phyloP scores from a whole-genome alignment of 495 filamentous ascomycete genomes.

The Penicillium lagena region DNA sequence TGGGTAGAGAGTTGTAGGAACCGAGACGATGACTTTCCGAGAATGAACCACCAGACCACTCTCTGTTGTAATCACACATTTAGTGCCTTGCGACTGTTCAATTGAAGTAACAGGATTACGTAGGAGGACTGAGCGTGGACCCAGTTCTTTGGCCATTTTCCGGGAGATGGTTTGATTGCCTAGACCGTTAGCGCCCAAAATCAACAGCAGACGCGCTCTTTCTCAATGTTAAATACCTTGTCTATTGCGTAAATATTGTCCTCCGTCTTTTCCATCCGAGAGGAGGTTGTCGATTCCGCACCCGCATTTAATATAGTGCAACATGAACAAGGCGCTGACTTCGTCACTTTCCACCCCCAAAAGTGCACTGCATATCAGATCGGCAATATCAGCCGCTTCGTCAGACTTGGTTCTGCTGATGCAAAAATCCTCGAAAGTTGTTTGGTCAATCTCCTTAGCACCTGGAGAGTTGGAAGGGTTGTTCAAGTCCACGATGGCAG shows the following conservation, averaged over 20 bases:
- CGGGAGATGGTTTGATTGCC: conserved; percentile 25
- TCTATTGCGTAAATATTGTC: conserved; percentile 31
- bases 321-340: conserved; percentile 36
- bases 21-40: conserved; percentile 29
- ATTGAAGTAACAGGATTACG: conserved; percentile 6
- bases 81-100: conserved; percentile 2
- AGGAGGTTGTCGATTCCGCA: conserved; percentile 32
- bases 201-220: no score
- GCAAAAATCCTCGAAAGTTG: conserved; percentile 1
- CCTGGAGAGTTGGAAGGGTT: conserved; percentile 1
- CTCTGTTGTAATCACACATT: conserved; percentile 7
- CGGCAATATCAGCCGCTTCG: background rate
- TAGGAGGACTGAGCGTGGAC: background rate
- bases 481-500: conserved; percentile 1
- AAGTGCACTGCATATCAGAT: conserved; percentile 18
- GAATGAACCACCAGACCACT: conserved; percentile 3
- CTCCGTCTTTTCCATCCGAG: conserved; percentile 39
- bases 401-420: background rate
- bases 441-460: conserved; percentile 1
- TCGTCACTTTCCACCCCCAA: conserved; percentile 34
- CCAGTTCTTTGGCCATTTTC: conserved; percentile 12
- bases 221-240: conserved; percentile 2
- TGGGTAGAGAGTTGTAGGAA: conserved; percentile 27
- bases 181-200: background rate
- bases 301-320: conserved; percentile 40